Base-by-base conservation (phyloP, 495 filamentous ascomycete genomes). In the Neurospora sp. region DNA sequence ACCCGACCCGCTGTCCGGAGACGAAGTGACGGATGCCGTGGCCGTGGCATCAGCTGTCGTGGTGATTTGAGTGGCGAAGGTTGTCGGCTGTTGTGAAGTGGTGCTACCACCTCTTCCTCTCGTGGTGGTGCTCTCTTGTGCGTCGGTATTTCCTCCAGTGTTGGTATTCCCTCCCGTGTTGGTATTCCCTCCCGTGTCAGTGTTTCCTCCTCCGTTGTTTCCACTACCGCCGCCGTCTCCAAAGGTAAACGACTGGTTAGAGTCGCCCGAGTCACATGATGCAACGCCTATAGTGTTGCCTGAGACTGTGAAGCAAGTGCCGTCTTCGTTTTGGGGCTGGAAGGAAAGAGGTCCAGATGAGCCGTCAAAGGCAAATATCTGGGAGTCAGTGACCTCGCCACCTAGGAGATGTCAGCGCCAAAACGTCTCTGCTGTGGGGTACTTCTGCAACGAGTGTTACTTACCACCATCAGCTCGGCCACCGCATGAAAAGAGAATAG, bases 401-500 rank as follows among this genome's bases (percentile, higher is more conserved):
- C 83, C 82, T 81, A 45, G 10, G 17, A 41, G 4, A 17, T 9
- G 69, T 78, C 68, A 80, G 73, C 65, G 69, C 41, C 8, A 39
- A 40, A 37, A 37, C 10, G 31, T 65, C 27, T 35, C 31, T 65
- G 27, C 4, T 31, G 53, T 31, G 7, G 61, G 22, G 31, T 17
- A 4, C 1, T 31, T 39, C 4, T 8, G 42, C 3, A 5, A 17
- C n/a, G 42, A 48, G 20, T 53, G 14, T 10, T 31, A 45, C 77
- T 65, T 72, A 79, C 82, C 79, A 65, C 86, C 87, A 70, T 86
- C 87, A 16, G 86, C 87, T n/a, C 86, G 79, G 2, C 87, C 87
- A 48, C 86, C 87, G 70, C 87, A 89, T 17, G 85, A 85, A 72
- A 88, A 89, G 69, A 86, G 75, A n/a, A 84, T 37, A 31, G 83